Conservation (phyloP, 345 rosid species). For the Boechera divaricarpa region DNA sequence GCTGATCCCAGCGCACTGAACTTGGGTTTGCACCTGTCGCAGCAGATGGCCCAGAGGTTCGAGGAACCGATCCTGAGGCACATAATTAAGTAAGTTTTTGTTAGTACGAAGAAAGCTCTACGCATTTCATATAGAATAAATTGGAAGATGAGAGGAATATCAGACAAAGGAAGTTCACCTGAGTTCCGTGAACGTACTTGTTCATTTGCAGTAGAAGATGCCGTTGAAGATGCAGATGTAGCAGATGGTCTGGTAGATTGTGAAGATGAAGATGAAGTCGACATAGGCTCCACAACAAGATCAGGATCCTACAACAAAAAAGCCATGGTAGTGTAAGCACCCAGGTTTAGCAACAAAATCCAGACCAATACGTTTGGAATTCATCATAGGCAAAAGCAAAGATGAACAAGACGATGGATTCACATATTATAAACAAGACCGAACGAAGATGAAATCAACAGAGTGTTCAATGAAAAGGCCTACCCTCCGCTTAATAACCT, state of each 20-base stretch:
- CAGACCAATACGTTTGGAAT: conserved; percentile 1
- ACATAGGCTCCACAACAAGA: conserved; percentile 84
- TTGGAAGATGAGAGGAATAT: background rate
- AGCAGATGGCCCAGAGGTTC: conserved; percentile 66
- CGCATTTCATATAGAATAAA: background rate
- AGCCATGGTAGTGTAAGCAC: conserved; percentile 29
- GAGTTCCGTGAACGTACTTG: conserved; percentile 60
- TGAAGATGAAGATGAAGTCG: conserved; percentile 61
- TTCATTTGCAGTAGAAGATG: conserved; percentile 53
- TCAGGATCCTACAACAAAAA: conserved; percentile 73
- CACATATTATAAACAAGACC: conserved; percentile 1
- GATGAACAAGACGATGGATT: conserved; percentile 1
- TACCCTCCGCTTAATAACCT: conserved; percentile 1
- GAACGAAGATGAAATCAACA: background rate
- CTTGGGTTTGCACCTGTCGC: conserved; percentile 59
- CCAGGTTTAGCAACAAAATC: conserved; percentile 4
- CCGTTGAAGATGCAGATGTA: conserved; percentile 61
- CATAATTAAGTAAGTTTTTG: conserved; percentile 15
- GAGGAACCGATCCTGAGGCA: conserved; percentile 68
- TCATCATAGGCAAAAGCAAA: background rate
- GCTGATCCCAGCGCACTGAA: conserved; percentile 85
- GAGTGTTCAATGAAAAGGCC: background rate
- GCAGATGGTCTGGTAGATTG: conserved; percentile 66
- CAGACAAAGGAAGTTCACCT: conserved; percentile 48
- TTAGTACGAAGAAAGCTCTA: background rate